phyloP scores from a whole-genome alignment of 129 eudicot species.

The Mikania micrantha region DNA sequence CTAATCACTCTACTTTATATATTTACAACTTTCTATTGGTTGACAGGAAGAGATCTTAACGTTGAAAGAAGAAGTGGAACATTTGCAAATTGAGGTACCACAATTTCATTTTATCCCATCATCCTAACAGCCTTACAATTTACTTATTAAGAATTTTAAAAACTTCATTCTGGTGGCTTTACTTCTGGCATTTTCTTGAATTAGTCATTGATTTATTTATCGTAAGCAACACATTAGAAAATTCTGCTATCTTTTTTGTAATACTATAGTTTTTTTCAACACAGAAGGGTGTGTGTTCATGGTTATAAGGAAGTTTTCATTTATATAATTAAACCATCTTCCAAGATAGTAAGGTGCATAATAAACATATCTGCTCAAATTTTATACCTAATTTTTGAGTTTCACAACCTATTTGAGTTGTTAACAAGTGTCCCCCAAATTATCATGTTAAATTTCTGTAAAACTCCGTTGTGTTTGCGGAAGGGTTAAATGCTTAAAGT shows the following conservation, averaged over 20 bases:
- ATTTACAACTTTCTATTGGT: constrained; percentile 14
- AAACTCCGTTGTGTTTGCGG: background rate
- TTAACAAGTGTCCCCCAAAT: background rate
- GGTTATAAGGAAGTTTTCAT: background rate
- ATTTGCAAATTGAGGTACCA: constrained; percentile 49
- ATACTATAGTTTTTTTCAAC: background rate
- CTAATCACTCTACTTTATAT: background rate
- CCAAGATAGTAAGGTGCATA: background rate
- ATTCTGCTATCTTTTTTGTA: background rate
- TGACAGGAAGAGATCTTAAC: constrained; percentile 71
- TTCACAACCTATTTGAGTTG: background rate
- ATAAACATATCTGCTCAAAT: background rate
- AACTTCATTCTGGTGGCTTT: background rate
- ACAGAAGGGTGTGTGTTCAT: background rate
- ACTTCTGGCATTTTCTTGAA: background rate
- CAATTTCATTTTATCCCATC: background rate
- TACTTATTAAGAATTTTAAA: background rate
- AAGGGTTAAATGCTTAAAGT: background rate
- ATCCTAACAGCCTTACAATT: background rate
- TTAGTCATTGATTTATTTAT: background rate
- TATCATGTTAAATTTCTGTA: background rate
- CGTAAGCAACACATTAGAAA: background rate
- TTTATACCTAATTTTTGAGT: background rate
- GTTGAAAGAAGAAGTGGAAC: constrained; percentile 53
- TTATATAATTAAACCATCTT: background rate